Percentiles rank a stretch among this genome's conserved stretches.
phyloP scores from a whole-genome alignment of 2,329 filamentous ascomycete genomes.

The Colletotrichum sp. region DNA sequence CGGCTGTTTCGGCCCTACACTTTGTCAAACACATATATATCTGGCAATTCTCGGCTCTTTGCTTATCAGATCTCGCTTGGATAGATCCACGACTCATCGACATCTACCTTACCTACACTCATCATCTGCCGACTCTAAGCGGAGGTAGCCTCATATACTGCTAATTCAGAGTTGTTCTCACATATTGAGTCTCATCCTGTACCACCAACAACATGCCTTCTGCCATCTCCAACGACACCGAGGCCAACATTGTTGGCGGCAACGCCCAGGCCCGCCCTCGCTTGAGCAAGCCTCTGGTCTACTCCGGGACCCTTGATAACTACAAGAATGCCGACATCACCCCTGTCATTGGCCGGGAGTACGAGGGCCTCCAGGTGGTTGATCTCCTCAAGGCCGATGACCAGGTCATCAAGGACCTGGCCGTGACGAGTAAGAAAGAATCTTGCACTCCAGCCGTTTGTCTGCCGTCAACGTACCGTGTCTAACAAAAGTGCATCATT shows the following conservation, averaged over 20 bases:
- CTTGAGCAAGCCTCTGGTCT: conserved; percentile 39
- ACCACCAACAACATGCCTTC: conserved; percentile 37
- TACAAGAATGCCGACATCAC: conserved; percentile 45
- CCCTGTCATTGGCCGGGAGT: conserved; percentile 57
- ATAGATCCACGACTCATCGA: background rate
- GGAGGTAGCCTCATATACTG: background rate
- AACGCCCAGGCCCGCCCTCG: conserved; percentile 33
- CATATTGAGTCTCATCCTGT: background rate
- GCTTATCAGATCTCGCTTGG: conserved; percentile 1
- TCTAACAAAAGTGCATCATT: background rate
- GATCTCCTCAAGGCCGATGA: conserved; percentile 44
- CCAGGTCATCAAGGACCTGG: conserved; percentile 57
- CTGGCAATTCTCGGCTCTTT: background rate
- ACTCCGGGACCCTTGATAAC: conserved; percentile 44
- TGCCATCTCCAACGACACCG: conserved; percentile 21
- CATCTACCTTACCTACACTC: background rate
- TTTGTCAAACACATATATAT: conserved; percentile 3
- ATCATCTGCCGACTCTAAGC: background rate
- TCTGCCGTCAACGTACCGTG: background rate
- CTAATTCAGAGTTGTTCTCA: background rate
- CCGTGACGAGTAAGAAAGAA: conserved; percentile 43
- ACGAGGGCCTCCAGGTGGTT: conserved; percentile 38
- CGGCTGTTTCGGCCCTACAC: background rate
- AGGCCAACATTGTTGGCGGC: conserved; percentile 32
- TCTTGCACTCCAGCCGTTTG: background rate